Conservation (phyloP, 164 flowering plant genomes). For the Tinospora cordifolia region DNA sequence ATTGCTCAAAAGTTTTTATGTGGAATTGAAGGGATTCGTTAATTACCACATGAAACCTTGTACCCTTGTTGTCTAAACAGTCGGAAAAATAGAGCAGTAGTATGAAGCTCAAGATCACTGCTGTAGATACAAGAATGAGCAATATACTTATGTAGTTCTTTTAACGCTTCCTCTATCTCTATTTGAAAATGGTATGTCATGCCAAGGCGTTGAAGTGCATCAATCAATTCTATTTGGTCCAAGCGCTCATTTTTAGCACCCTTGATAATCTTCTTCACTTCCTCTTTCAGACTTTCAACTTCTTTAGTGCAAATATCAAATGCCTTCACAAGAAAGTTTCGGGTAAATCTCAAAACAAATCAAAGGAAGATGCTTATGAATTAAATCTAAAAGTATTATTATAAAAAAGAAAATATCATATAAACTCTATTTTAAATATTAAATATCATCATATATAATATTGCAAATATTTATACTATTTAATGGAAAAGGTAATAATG, state of each 20-base stretch:
- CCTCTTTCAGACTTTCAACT: conserved; percentile 10
- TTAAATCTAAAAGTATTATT: no score
- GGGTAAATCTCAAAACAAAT: no score
- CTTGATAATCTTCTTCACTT: conserved; percentile 2
- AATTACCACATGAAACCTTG: conserved; percentile 7
- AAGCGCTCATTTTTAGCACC: not conserved
- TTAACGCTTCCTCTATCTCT: conserved; percentile 6
- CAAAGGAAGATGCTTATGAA: no score
- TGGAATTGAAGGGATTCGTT: not conserved
- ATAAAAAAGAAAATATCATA: no score
- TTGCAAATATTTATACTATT: no score
- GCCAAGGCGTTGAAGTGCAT: not conserved
- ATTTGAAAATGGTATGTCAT: conserved; percentile 4
- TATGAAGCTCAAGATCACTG: conserved; percentile 1
- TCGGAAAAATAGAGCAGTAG: conserved; percentile 1
- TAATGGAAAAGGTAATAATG: no score
- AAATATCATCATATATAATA: no score
- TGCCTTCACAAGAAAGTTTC: no score
- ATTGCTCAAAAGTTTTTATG: no score
- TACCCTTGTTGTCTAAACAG: conserved; percentile 12
- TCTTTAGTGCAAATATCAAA: not conserved
- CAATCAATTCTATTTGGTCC: not conserved
- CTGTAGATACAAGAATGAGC: not conserved
- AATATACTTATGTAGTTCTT: not conserved
- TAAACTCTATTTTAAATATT: no score